Evolutionary conservation across 140 eudicot species (phyloP), one percentile per base, ranked within the genome.

Genomic region (Anethum foeniculum): DNA sequence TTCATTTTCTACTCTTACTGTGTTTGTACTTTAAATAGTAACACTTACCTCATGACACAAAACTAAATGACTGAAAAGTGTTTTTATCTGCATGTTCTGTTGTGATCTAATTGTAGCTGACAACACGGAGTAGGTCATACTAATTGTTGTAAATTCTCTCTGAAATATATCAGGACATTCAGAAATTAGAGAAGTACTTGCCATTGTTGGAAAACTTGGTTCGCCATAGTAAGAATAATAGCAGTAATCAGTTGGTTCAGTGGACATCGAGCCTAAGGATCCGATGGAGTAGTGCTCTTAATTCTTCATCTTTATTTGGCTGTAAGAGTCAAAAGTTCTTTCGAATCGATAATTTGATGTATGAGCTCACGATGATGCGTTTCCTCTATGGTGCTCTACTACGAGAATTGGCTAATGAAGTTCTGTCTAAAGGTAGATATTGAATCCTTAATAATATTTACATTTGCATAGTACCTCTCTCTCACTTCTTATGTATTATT

Each of bases 241-340:
- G 81, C 52, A 81, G 77, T 28, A 75, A 82, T 8, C 47, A 49
- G 28, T 77, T 87, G 75, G 58, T 39, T 72, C 36, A 64, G 23
- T 90, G 89, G 97, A 86, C 86, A 80, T 86, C 92, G 28, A 82
- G 82, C 81, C 91, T 91, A 30, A 90, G 87, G 83, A 84, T 93
- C 76, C 85, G 90, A 68, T 93, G 98, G 98, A 91, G 86, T 51
- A 91, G 97, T 80, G 85, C 88, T 81, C 95, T 93, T 80, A 85
- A 71, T 68, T 73, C 89, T 28, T 84, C 92, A 30, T 81, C 87
- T 74, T 69, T 87, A 47, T 86, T 93, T 65, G 86, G 83, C 46
- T 81, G 83, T 69, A 83, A 58, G 82, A 87, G 89, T 77, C 84
- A 90, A 38, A 88, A 84, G 80, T 91, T 83, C 82, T 91, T 82